These are phyloP conservation scores for Sclerotinia spermophila DNA, from an alignment of 2,329 filamentous ascomycete species.

Conservation along the genomic window DNA sequence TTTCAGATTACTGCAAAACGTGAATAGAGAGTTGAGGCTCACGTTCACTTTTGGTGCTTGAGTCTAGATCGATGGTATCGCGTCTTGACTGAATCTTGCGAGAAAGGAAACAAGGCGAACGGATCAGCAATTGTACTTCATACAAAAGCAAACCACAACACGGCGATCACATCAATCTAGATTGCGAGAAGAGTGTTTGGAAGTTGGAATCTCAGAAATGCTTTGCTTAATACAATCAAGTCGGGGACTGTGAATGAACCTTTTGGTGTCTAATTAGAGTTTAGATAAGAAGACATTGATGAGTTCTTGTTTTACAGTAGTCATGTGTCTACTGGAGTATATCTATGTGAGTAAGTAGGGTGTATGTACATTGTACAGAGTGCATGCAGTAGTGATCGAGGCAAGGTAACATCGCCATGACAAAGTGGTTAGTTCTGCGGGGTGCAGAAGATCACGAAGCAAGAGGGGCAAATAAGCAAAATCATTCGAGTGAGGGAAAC, in stretches of 20 bases:
- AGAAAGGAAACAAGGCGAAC: background rate
- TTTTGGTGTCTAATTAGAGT: background rate
- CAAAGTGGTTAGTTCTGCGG: constrained; percentile 5
- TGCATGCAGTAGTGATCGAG: background rate
- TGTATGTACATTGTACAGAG: too few species aligned
- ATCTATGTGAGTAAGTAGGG: background rate
- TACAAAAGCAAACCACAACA: background rate
- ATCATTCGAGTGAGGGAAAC: background rate
- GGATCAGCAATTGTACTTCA: background rate
- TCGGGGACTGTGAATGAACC: background rate
- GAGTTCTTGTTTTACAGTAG: background rate
- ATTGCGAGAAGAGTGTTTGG: background rate
- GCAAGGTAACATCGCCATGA: background rate
- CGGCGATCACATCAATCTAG: constrained; percentile 1
- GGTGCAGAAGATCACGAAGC: constrained; percentile 9
- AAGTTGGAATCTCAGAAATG: background rate
- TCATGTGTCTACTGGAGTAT: background rate
- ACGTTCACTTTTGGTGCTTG: background rate
- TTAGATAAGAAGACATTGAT: background rate
- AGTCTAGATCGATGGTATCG: background rate
- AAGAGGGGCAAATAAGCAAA: background rate
- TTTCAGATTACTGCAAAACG: background rate
- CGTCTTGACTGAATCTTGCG: background rate
- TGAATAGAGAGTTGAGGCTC: background rate
- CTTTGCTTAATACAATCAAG: background rate